Evolutionary conservation across 73 alveolate species (phyloP).

Genomic region (Halteria grandinella): DNA sequence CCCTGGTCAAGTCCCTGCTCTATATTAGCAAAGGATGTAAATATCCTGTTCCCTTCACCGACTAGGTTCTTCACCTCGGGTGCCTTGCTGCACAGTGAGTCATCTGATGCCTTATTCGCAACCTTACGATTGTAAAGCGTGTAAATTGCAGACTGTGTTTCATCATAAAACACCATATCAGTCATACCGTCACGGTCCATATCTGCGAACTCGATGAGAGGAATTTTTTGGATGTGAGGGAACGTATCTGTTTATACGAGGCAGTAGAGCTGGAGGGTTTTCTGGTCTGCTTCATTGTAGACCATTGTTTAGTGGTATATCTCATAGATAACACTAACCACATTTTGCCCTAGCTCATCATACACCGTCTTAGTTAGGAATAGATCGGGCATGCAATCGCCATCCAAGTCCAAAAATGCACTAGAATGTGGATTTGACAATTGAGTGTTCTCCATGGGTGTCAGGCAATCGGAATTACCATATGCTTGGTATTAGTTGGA

Average conservation of each 20-base stretch:
- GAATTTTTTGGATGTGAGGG: conserved; percentile 25
- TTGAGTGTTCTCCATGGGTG: background rate
- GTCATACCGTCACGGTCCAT: conserved; percentile 71
- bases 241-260: conserved; percentile 34
- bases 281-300: too few species aligned
- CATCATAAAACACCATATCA: conserved; percentile 64
- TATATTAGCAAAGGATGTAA: background rate
- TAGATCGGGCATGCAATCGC: conserved; percentile 80
- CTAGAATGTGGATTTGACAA: conserved; percentile 67
- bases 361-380: conserved; percentile 55
- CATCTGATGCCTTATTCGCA: conserved; percentile 37
- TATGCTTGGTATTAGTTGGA: too few species aligned
- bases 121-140: conserved; percentile 16
- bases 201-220: conserved; percentile 62
- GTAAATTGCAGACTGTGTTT: conserved; percentile 26
- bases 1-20: conserved; percentile 1
- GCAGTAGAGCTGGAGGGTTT: too few species aligned
- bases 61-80: background rate
- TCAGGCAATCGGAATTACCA: background rate
- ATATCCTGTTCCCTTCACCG: background rate
- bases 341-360: too few species aligned
- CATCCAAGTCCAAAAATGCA: conserved; percentile 72
- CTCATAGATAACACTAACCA: too few species aligned
- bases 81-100: conserved; percentile 29
- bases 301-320: conserved; percentile 25